Evolutionary conservation across 164 flowering plant species (phyloP).

Genomic region (Liquidambar formosana): DNA sequence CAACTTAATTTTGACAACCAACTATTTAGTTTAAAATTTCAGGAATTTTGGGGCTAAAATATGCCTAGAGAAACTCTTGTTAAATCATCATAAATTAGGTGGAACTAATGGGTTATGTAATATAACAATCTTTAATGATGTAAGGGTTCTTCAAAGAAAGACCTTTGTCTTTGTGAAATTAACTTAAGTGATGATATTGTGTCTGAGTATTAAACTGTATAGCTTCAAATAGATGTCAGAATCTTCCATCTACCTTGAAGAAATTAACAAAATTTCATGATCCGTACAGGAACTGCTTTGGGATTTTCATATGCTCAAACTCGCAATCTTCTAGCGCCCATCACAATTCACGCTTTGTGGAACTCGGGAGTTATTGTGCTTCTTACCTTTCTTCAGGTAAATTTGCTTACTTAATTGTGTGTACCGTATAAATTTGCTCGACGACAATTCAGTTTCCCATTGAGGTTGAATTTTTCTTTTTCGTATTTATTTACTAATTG

Average conservation of each 20-base stretch:
- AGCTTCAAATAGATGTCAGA: not conserved
- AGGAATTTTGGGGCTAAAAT: no score
- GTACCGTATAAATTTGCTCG: not conserved
- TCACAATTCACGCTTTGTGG: constrained; percentile 89
- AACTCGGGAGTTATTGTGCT: constrained; percentile 88
- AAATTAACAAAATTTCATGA: constrained; percentile 1
- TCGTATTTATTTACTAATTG: no score
- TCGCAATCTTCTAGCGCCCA: constrained; percentile 86
- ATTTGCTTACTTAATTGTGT: not conserved
- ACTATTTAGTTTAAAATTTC: no score
- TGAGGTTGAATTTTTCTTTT: not conserved
- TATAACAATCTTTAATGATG: no score
- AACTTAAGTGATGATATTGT: not conserved
- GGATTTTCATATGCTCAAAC: constrained; percentile 96
- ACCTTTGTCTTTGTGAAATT: not conserved
- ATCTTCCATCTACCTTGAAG: not conserved
- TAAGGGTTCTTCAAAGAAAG: not conserved
- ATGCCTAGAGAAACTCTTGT: no score
- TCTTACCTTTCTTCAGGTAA: constrained; percentile 86
- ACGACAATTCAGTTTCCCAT: no score
- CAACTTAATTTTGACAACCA: no score
- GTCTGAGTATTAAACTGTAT: not conserved
- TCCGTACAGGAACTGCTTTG: constrained; percentile 63
- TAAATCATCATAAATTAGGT: no score
- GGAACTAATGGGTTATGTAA: no score